Base-by-base conservation (phyloP, 176 grass and related monocot species). In the Aegilops umbellulata region DNA sequence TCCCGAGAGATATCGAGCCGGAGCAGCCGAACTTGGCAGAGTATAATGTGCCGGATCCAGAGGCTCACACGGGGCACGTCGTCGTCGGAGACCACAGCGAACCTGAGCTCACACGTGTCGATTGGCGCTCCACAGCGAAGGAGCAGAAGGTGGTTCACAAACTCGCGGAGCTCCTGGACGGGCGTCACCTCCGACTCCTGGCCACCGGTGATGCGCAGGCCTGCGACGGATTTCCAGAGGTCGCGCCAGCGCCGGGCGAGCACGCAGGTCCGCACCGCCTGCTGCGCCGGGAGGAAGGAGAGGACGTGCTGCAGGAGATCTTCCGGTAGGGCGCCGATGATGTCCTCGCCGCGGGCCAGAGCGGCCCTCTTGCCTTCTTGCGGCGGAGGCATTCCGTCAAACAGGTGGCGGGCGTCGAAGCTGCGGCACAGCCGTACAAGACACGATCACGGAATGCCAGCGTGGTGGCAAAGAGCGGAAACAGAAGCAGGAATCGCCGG, bases 221-320 rank as follows among this genome's bases (percentile, higher is more conserved):
- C 24, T 1, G 71, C 17, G 14, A 15, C 42, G 14, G 42, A 49
- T 25, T 74, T 74, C 71, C 71, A 74, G 71, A 74, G 71, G 9
- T 9, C 7, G 42, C 71, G 71, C 71, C 71, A 74, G 23, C 71
- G 71, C 3, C 14, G 71, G 41, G 41, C 24, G 71, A 74, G 71
- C 42, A 74, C 71, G 42, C 24, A 74, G 71, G 71, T 74, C 41
- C 24, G 41, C 14, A 74, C 71, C 24, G 71, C 71, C 42, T 74
- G 71, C 71, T 49, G 71, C 71, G 71, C 71, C 71, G 71, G 71
- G 7, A 74, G 71, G 71, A 74, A 74, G 71, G 71, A 74, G 41
- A 74, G 42, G 3, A 74, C 7, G 71, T 74, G 41, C 39, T 74
- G 24, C 41, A 74, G 41, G 41, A 74, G 71, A 10, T 74, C 71